A percentile compares a stretch with the other conserved stretches of the same genome.
Conservation (phyloP, 2,329 filamentous ascomycete genomes). For the Didymella segeticola region DNA sequence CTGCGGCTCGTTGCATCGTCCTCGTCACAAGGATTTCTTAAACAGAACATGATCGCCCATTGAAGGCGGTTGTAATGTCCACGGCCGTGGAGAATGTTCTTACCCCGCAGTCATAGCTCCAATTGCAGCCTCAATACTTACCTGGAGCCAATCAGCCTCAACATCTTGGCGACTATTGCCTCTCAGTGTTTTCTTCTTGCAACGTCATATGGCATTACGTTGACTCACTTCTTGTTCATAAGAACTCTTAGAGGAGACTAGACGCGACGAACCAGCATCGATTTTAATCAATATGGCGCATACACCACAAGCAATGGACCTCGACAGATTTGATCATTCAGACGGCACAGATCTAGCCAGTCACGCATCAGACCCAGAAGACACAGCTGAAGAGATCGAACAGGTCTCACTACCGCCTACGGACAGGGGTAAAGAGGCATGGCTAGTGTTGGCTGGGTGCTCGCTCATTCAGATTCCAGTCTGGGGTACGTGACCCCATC, state of each 20-base stretch:
- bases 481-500: constrained; percentile 23
- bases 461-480: constrained; percentile 33
- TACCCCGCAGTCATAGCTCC: constrained; percentile 11
- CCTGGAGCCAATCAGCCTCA: constrained; percentile 11
- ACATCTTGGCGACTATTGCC: constrained; percentile 6
- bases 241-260: neutral
- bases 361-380: constrained; percentile 4
- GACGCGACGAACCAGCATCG: neutral
- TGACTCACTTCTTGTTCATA: neutral
- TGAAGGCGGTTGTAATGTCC: neutral
- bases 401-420: constrained; percentile 21
- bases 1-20: too few species aligned
- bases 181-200: neutral
- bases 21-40: neutral
- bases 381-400: constrained; percentile 21
- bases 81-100: constrained; percentile 8
- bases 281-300: neutral
- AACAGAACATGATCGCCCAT: neutral
- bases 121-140: constrained; percentile 1
- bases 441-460: constrained; percentile 32
- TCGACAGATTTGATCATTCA: neutral
- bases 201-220: neutral
- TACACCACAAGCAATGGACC: constrained; percentile 1
- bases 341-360: neutral
- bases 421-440: constrained; percentile 29